phyloP scores from a whole-genome alignment of 805 yeast species.

The Crinitomyces ghanaensis region DNA sequence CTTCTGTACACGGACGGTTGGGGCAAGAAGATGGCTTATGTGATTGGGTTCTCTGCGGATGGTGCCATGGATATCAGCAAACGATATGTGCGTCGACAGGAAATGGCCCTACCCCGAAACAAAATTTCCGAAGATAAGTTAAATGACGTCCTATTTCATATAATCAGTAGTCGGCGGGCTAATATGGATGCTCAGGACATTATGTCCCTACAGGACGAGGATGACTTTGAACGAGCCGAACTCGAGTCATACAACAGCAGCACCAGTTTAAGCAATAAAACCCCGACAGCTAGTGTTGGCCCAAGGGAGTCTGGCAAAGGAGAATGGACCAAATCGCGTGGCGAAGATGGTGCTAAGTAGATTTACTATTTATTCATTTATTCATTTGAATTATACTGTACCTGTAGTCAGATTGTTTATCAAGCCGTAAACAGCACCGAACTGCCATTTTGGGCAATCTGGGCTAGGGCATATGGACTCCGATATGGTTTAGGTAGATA shows the following conservation, averaged over 20 bases:
- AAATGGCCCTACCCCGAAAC: constrained; percentile 37
- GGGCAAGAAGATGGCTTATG: constrained; percentile 91
- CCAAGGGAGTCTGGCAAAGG: constrained; percentile 69
- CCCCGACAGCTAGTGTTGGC: constrained; percentile 13
- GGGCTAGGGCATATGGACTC: no score
- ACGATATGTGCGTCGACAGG: constrained; percentile 44
- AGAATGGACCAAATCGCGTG: constrained; percentile 68
- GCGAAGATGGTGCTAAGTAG: constrained; percentile 51
- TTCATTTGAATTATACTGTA: no score
- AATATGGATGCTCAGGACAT: constrained; percentile 27
- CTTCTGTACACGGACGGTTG: constrained; percentile 67
- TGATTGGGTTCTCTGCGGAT: constrained; percentile 48
- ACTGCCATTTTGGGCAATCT: constrained; percentile 15
- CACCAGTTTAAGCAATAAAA: background rate
- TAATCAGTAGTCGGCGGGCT: constrained; percentile 30
- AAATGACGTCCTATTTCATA: constrained; percentile 23
- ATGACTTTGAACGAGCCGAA: constrained; percentile 20
- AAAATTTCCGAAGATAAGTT: constrained; percentile 34
- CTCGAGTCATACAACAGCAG: constrained; percentile 15
- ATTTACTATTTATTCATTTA: no score
- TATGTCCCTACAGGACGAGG: constrained; percentile 29
- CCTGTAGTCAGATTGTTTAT: no score
- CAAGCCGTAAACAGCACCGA: no score
- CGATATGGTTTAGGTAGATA: no score
- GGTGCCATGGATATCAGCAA: constrained; percentile 60